phyloP scores from a whole-genome alignment of 2,329 filamentous ascomycete species.

The Alternaria metachromatica region DNA sequence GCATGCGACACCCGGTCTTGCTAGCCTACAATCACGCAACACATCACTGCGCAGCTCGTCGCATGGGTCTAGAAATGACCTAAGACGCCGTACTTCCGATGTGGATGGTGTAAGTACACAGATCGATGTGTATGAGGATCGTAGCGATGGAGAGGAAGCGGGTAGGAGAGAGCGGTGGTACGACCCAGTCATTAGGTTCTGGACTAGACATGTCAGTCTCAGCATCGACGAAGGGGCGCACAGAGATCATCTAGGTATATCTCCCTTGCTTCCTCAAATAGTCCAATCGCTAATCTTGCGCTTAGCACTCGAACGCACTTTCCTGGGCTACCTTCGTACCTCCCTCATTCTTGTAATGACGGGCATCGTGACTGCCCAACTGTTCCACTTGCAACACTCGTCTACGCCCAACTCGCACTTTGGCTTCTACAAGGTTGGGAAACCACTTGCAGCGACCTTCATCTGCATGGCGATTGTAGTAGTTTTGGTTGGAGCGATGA shows the following conservation, averaged over 20 bases:
- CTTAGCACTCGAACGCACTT: conserved; percentile 75
- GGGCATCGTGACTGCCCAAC: conserved; percentile 70
- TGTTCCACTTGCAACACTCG: conserved; percentile 67
- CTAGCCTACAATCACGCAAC: conserved; percentile 11
- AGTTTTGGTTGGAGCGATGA: conserved; percentile 60
- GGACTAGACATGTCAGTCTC: conserved; percentile 58
- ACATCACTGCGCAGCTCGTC: background rate
- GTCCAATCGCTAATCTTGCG: conserved; percentile 3
- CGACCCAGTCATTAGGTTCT: conserved; percentile 52
- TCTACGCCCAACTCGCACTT: conserved; percentile 54
- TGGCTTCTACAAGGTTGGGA: conserved; percentile 67
- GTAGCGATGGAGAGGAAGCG: background rate
- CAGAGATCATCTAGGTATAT: conserved; percentile 64
- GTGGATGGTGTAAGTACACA: conserved; percentile 12
- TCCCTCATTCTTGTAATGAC: conserved; percentile 72
- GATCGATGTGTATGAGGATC: background rate
- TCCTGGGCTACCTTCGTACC: conserved; percentile 74
- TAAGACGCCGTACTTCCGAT: conserved; percentile 3
- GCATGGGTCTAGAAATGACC: conserved; percentile 5
- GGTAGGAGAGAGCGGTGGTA: conserved; percentile 40
- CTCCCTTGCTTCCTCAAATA: background rate
- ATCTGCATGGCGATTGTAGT: conserved; percentile 58
- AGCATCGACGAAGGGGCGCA: conserved; percentile 58
- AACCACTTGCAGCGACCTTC: conserved; percentile 62
- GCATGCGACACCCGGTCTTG: background rate